Evolutionary conservation across 78 protist species (phyloP).

Genomic region (Speleostelium caveatum): DNA sequence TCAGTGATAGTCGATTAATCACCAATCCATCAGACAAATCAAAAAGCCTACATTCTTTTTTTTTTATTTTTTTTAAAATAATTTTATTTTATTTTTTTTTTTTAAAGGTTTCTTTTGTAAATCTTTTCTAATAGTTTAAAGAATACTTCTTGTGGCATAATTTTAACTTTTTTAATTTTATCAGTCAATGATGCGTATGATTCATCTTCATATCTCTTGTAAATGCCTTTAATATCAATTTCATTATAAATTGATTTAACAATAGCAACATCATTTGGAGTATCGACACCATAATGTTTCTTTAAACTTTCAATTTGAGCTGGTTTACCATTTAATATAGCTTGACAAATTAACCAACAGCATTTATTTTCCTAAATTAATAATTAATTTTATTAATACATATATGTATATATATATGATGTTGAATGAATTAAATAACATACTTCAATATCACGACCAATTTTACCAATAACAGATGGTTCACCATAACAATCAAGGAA

Average conservation of each 20-base stretch:
- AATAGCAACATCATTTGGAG: conserved; percentile 25
- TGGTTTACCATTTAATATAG: conserved; percentile 78
- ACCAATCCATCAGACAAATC: neutral
- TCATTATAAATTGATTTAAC: conserved; percentile 51
- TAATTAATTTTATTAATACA: too few relatives aligned
- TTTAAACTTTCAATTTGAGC: conserved; percentile 84
- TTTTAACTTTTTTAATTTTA: conserved; percentile 62
- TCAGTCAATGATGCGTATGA: neutral
- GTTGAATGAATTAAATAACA: too few relatives aligned
- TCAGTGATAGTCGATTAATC: too few relatives aligned
- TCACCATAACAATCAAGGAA: conserved; percentile 98
- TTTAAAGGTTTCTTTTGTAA: conserved; percentile 74
- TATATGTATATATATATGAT: too few relatives aligned
- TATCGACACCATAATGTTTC: conserved; percentile 84
- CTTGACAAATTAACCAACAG: conserved; percentile 94
- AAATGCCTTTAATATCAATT: conserved; percentile 50
- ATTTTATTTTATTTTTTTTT: too few relatives aligned
- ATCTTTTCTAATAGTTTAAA: conserved; percentile 66
- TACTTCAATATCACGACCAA: conserved; percentile 98
- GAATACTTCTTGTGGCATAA: conserved; percentile 85
- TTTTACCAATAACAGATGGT: conserved; percentile 96
- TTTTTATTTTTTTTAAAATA: too few relatives aligned
- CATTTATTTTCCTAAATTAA: conserved; percentile 99
- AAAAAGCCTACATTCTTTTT: neutral
- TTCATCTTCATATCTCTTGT: conserved; percentile 49